A percentile compares a stretch with the other conserved stretches of the same genome.
Conservation (phyloP, 345 rosid genomes). For the Lumnitzera littorea region DNA sequence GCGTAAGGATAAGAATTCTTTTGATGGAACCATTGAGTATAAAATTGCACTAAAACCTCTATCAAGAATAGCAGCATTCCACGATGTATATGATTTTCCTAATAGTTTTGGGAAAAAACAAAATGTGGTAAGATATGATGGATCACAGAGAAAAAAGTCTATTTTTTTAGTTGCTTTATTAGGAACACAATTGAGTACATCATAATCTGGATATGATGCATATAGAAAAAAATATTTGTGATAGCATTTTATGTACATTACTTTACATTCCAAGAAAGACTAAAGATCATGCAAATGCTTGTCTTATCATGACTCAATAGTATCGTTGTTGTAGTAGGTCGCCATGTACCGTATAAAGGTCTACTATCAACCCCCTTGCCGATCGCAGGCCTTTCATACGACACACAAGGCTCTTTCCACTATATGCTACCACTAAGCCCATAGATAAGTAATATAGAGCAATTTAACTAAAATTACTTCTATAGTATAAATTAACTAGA, state of each 20-base stretch:
- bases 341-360: too few relatives aligned
- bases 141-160: neutral
- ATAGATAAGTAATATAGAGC: too few relatives aligned
- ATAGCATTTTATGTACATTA: neutral
- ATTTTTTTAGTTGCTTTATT: slow-evolving; percentile 5
- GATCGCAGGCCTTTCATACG: too few relatives aligned
- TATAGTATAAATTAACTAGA: too few relatives aligned
- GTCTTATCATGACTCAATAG: too few relatives aligned
- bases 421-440: too few relatives aligned
- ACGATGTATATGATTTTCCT: neutral
- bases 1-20: neutral
- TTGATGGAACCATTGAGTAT: neutral
- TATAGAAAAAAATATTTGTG: slow-evolving; percentile 11
- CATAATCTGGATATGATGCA: slow-evolving; percentile 5
- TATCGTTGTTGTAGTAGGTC: too few relatives aligned
- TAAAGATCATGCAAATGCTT: neutral
- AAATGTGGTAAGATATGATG: too few relatives aligned
- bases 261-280: neutral
- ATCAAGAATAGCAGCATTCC: neutral
- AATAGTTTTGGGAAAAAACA: neutral
- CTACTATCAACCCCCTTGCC: too few relatives aligned
- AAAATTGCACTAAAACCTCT: neutral
- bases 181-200: neutral
- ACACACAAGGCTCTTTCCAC: too few relatives aligned
- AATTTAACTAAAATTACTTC: too few relatives aligned